Evolutionary conservation across 352 stramenopile species (phyloP).

Genomic region (Globisporangium viniferum): DNA sequence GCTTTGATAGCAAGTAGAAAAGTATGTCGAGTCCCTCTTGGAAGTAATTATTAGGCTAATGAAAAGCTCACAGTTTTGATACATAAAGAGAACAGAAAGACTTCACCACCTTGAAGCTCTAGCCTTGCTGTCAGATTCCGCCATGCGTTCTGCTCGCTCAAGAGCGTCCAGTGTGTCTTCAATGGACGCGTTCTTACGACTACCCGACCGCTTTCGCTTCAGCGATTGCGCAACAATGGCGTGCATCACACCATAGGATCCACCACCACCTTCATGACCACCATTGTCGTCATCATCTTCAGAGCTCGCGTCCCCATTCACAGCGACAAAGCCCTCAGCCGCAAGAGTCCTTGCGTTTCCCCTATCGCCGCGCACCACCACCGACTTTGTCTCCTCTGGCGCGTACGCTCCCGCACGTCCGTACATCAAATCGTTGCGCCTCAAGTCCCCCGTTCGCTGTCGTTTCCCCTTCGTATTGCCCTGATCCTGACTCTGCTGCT

Average conservation of each 20-base stretch:
- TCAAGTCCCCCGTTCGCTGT: conserved; percentile 32
- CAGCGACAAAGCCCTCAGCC: conserved; percentile 48
- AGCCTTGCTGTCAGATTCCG: neutral
- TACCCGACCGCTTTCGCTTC: neutral
- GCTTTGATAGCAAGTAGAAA: neutral
- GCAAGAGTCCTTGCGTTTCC: conserved; percentile 24
- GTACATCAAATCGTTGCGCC: conserved; percentile 44
- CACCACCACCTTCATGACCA: conserved; percentile 1
- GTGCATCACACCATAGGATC: neutral
- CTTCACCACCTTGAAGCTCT: neutral
- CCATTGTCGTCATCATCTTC: conserved; percentile 24
- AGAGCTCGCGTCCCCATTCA: conserved; percentile 44
- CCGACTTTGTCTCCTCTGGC: conserved; percentile 41
- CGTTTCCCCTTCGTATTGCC: conserved; percentile 13
- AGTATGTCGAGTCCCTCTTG: neutral
- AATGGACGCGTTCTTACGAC: neutral
- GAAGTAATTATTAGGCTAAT: conserved; percentile 1
- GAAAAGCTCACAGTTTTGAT: neutral
- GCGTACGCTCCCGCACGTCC: conserved; percentile 42
- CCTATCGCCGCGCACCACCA: conserved; percentile 30
- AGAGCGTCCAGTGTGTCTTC: neutral
- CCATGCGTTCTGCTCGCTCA: neutral
- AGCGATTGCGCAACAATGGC: neutral
- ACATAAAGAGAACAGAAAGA: neutral
- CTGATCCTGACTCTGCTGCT: neutral